Base-by-base conservation (phyloP, 331 rosid species). In the Phaseolus coccineus region DNA sequence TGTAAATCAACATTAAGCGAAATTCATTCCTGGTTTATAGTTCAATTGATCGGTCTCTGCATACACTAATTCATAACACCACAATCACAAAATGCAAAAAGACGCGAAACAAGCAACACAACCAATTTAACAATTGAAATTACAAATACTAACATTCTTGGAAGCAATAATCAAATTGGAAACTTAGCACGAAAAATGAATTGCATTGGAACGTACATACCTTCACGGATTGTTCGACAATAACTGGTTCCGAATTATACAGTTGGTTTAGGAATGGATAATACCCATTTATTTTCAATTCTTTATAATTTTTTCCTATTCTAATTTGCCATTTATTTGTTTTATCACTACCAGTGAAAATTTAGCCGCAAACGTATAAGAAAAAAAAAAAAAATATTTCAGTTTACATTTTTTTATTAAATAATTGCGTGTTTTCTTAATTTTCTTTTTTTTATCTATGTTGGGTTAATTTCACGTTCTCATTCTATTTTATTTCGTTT, bases 11-110 rank as follows among this genome's bases (percentile, higher is more conserved):
- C 47, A 63, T 64, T 37, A n/a, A 63, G 3, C 3, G 5, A 62
- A 62, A 31, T 2, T 24, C 22, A 31, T 15, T 35, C 14, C 25
- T 63, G 15, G 3, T 63, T 63, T 33, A 31, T 14, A 4, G 39
- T 28, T 59, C 19, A 59, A 63, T 35, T 31, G 33, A 63, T 63
- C 27, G 8, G 27, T 63, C 69, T 63, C 46, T 63, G 69, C 46
- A 64, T 25, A 12, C 4, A 19, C 10, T 59, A 11, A 4, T 7
- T 27, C 12, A 6, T 63, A 39, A 66, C 52, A 40, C 53, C 35
- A 58, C n/a, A 51, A 51, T 51, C 55, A 50, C 55, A 50, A 4
- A 50, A 14, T 50, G 22, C 22, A 50, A 50, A 50, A 50, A 37
- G 2, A 50, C 2, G 56, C 2, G 24, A 4, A 16, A 4, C 56